Base-by-base conservation (phyloP, 805 yeast genomes). In the Nakazawaea ishiwadae region DNA sequence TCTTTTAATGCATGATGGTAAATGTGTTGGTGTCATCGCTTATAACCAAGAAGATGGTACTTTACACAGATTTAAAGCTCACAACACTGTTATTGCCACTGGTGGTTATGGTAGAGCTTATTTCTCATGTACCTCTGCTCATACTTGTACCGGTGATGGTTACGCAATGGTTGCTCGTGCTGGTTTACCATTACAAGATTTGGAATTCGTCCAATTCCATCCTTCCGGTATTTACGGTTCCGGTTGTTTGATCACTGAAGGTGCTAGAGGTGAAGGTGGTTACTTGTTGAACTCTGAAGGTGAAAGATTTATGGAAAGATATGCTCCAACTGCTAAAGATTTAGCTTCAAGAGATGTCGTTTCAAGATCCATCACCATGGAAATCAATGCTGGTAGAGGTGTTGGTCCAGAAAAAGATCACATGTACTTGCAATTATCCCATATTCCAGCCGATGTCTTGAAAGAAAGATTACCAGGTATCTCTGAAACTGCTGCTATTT, bases 221-320 rank as follows among this genome's bases (percentile, higher is more conserved):
- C 99, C 99, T 43, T 89, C 98, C 19, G 99, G 99, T 78, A 93
- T 91, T 68, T 91, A 91, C 67, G 99, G 99, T 46, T 88, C 98
- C 31, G 99, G 99, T 51, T 93, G 98, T 75, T 73, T 91, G 73
- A 93, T 93, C 65, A 93, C 99, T 44, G 99, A 93, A 71, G 99
- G 99, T 73, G 96, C 97, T 53, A 85, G 99, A 76, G 99, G 99
- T 78, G 99, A 93, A 75, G 99, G 99, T 80, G 99, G 99, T 51
- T 93, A 79, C 78, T 75, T 91, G 65, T 76, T 91, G 50, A 91
- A 91, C 78, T 79, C 89, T 53, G 96, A 93, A 71, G 99, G 99
- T 77, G 99, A 91, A 74, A 83, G 99, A 68, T 91, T 91, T 68
- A 91, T 91, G 99, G 99, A 91, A 75, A 84, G 99, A 69, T 91